Conservation (phyloP, 306 rosid species). For the Morella rubra region DNA sequence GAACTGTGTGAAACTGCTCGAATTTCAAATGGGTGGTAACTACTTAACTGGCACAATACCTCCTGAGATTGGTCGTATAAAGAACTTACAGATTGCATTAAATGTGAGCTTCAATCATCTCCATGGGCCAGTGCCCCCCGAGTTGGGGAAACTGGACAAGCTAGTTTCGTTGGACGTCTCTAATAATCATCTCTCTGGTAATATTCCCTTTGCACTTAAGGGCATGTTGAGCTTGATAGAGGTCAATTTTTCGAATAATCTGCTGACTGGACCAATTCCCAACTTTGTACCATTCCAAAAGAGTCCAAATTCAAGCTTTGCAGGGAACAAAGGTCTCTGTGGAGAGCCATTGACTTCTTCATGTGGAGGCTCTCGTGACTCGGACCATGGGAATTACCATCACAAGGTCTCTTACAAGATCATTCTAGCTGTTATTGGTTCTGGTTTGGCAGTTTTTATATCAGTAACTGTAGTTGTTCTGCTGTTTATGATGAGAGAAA, state of each 20-base stretch:
- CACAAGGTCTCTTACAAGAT: slow-evolving; percentile 92
- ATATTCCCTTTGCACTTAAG: slow-evolving; percentile 73
- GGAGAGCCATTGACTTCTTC: slow-evolving; percentile 78
- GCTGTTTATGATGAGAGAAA: slow-evolving; percentile 88
- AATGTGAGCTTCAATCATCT: slow-evolving; percentile 94
- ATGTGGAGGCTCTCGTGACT: slow-evolving; percentile 52
- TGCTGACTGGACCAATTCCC: slow-evolving; percentile 76
- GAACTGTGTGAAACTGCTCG: slow-evolving; percentile 79
- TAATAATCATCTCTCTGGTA: slow-evolving; percentile 76
- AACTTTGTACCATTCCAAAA: slow-evolving; percentile 86
- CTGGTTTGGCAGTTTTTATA: slow-evolving; percentile 81
- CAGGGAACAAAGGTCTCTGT: slow-evolving; percentile 83
- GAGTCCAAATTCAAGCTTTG: slow-evolving; percentile 78
- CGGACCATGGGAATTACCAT: slow-evolving; percentile 51
- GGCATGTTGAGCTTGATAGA: slow-evolving; percentile 98
- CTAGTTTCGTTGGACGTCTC: slow-evolving; percentile 92
- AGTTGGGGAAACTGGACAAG: slow-evolving; percentile 91
- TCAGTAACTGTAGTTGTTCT: slow-evolving; percentile 83
- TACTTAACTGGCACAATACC: slow-evolving; percentile 75
- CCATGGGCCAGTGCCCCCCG: slow-evolving; percentile 71
- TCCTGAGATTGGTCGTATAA: slow-evolving; percentile 85
- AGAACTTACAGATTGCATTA: slow-evolving; percentile 92
- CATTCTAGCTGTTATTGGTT: slow-evolving; percentile 83
- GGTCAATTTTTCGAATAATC: slow-evolving; percentile 92
- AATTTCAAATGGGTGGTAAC: slow-evolving; percentile 83